Conservation (phyloP, 345 rosid species). For the Dovyalis caffra region DNA sequence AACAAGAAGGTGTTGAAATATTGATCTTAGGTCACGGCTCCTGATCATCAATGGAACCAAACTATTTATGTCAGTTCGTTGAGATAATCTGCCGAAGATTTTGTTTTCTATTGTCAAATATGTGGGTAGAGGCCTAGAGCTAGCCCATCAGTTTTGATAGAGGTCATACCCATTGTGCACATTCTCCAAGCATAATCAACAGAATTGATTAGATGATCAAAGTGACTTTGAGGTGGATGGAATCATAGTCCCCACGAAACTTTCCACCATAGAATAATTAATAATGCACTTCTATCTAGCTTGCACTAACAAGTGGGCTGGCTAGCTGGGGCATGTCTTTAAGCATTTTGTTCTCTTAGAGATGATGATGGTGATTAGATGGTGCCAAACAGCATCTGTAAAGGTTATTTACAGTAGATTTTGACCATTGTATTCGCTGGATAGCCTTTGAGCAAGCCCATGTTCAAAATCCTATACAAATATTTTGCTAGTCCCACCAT, state of each 20-base stretch:
- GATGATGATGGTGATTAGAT: conserved; percentile 17
- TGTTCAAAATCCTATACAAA: background rate
- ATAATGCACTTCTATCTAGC: conserved; percentile 32
- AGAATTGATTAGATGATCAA: conserved; percentile 19
- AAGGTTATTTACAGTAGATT: conserved; percentile 30
- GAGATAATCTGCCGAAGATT: background rate
- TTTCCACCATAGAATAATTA: conserved; percentile 43
- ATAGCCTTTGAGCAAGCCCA: conserved; percentile 12
- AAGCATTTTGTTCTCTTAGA: conserved; percentile 32
- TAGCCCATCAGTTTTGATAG: background rate
- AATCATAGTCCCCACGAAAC: conserved; percentile 49
- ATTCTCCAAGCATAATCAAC: background rate
- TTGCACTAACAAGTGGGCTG: conserved; percentile 41
- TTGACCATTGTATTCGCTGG: conserved; percentile 37
- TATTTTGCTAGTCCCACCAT: conserved; percentile 30
- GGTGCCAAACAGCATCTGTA: conserved; percentile 38
- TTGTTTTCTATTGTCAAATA: background rate
- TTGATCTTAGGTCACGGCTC: background rate
- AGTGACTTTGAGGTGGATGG: conserved; percentile 38
- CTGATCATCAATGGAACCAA: background rate
- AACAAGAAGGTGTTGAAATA: background rate
- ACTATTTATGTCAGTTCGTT: background rate
- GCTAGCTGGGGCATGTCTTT: conserved; percentile 8
- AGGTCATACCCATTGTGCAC: background rate
- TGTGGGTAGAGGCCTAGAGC: background rate